Evolutionary conservation across 148 eudicot species (phyloP), one percentile per base, ranked within the genome.

Genomic region (Arctostaphylos glauca): DNA sequence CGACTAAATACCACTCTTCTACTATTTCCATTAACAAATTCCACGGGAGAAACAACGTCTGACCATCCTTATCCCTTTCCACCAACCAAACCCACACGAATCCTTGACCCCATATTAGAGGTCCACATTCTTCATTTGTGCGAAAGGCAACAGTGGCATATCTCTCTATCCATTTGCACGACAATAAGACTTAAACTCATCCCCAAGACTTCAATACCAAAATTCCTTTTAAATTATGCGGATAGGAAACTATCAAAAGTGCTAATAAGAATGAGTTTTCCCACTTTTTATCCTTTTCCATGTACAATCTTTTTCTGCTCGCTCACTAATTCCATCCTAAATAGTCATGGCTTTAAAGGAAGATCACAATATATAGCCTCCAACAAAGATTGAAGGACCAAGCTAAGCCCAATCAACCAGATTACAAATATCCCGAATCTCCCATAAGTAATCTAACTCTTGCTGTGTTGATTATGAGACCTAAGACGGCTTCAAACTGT

Each of bases 271-370:
- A 25, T n/a, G 4, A 66, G 71, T 66, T 64, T 25, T 25, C 71
- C 71, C 71, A 66, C 71, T 66, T 66, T 60, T 66, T 25, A 31
- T 66, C 71, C 43, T 14, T 66, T 31, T 66, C 68, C 71, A 25
- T 5, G 18, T 43, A 41, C 71, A 66, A 66, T 31, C 71, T 66
- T 43, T 25, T 4, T 66, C 15, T 3, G 3, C 16, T 66, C 6
- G 71, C 6, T 66, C 44, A 14, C 71, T 12, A 31, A 31, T 25
- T 66, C 71, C 71, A 66, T 66, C 18, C 0, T 66, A 10, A 31
- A 31, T 31, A 66, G 44, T 31, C 44, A 13, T 4, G 6, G 44
- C 44, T 21, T 66, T 64, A 23, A 23, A 9, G 13, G 70, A 64
- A 64, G 41, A 64, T 23, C 70, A 38, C 70, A 64, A 64, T 21